phyloP scores from a whole-genome alignment of 495 filamentous ascomycete genomes.

The Paragyromitra xinjiangensis region DNA sequence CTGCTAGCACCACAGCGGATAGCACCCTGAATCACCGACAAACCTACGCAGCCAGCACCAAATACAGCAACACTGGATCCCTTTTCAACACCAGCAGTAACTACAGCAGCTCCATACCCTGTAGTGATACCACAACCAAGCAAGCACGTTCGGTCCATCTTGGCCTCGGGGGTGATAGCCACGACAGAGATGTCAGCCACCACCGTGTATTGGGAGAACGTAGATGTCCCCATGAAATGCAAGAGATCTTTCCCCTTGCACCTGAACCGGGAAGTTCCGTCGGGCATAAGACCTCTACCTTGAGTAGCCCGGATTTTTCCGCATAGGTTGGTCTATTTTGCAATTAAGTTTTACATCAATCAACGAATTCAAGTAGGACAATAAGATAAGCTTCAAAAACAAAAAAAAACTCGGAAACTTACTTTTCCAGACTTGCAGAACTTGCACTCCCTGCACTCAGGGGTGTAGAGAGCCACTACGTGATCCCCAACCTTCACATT shows the following conservation, averaged over 20 bases:
- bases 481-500: conserved; percentile 91
- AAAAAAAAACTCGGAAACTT: neutral
- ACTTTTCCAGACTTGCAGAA: conserved; percentile 96
- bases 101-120: conserved; percentile 93
- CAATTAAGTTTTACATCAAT: conserved; percentile 9
- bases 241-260: conserved; percentile 92
- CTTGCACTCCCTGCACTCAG: conserved; percentile 97
- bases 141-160: conserved; percentile 94
- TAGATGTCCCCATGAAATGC: conserved; percentile 99
- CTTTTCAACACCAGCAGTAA: conserved; percentile 88
- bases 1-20: conserved; percentile 84
- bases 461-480: conserved; percentile 90
- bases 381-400: neutral
- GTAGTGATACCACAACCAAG: conserved; percentile 98
- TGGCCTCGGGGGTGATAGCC: conserved; percentile 86
- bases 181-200: conserved; percentile 99
- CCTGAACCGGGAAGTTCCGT: conserved; percentile 94
- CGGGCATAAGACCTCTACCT: conserved; percentile 95
- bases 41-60: conserved; percentile 92
- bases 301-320: conserved; percentile 98
- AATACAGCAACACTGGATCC: conserved; percentile 93
- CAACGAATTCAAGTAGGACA: neutral
- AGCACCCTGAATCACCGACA: conserved; percentile 93
- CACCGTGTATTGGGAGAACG: conserved; percentile 98
- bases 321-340: conserved; percentile 84